These are phyloP conservation scores for Sclerotinia borealis DNA, from an alignment of 2,329 filamentous ascomycete genomes.

Conservation along the genomic window DNA sequence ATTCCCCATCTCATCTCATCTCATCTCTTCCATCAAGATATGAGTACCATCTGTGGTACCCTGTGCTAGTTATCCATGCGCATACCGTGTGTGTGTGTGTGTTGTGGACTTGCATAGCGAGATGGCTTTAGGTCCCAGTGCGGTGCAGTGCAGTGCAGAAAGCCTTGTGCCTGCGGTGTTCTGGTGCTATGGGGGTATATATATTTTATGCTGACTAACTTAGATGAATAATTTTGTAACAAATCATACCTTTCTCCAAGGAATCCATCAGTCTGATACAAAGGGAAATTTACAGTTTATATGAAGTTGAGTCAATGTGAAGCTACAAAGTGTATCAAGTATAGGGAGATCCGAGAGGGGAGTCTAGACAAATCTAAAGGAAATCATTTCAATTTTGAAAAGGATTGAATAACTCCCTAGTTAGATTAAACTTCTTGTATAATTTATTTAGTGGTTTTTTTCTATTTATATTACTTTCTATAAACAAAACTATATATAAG, in stretches of 20 bases:
- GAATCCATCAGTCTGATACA: conserved; percentile 6
- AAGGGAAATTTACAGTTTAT: neutral
- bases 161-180: neutral
- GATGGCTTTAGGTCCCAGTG: neutral
- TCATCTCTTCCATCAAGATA: neutral
- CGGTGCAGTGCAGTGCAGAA: neutral
- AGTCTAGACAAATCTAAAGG: neutral
- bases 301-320: neutral
- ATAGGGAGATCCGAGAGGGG: no score
- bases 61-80: neutral
- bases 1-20: neutral
- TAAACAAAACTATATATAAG: no score
- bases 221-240: no score
- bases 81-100: neutral
- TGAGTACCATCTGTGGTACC: neutral
- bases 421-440: no score
- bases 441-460: no score
- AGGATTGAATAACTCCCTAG: no score
- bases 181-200: neutral
- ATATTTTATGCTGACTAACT: neutral
- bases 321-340: neutral
- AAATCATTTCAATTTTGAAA: no score
- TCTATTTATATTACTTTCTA: no score
- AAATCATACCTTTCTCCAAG: neutral
- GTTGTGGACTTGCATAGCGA: neutral